Percentiles rank a stretch among this genome's conserved stretches.
Evolutionary conservation across 306 rosid species (phyloP).

Genomic region (Pyrus bretschneideri): DNA sequence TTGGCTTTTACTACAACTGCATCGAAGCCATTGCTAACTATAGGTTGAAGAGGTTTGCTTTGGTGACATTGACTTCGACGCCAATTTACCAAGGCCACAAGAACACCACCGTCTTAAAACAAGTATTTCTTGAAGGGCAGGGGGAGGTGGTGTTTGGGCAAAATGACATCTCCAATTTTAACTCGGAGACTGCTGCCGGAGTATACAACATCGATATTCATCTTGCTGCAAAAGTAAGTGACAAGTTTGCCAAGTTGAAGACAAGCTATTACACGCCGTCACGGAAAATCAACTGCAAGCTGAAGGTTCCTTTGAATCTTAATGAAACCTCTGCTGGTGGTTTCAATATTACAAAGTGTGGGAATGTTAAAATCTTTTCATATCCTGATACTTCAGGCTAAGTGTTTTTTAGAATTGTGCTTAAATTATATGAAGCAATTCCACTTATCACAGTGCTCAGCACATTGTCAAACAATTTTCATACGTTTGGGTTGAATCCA

Average conservation of each 20-base stretch:
- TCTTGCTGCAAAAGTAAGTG: background rate
- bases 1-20: slow-evolving; percentile 32
- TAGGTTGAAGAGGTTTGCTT: slow-evolving; percentile 19
- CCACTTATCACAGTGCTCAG: background rate
- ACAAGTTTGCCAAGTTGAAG: background rate
- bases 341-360: background rate
- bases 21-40: slow-evolving; percentile 35
- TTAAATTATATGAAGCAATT: background rate
- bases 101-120: slow-evolving; percentile 15
- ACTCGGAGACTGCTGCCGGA: background rate
- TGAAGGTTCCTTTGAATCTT: background rate
- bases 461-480: background rate
- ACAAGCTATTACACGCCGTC: background rate
- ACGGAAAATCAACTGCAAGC: background rate
- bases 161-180: background rate
- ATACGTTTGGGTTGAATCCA: background rate
- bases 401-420: background rate
- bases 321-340: background rate
- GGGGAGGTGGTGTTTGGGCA: background rate
- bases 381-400: background rate
- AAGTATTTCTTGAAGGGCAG: slow-evolving; percentile 8
- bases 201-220: background rate
- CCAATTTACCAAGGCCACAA: slow-evolving; percentile 51
- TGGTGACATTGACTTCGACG: background rate
- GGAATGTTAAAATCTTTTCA: background rate